Evolutionary conservation across 129 eudicot genomes (phyloP).

Genomic region (Arctium lappa): DNA sequence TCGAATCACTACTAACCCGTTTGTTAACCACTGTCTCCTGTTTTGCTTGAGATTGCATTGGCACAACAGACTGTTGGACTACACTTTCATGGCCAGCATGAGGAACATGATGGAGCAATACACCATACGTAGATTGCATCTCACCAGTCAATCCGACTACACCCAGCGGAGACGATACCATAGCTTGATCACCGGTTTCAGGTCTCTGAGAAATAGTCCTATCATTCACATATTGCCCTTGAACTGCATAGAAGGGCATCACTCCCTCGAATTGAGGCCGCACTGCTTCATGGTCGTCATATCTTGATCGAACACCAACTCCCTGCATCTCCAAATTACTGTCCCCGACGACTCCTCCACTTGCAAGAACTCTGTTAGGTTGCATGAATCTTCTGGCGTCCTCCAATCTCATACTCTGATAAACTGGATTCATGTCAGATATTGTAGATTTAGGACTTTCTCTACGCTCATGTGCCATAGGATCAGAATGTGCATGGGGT

Average conservation of each 20-base stretch:
- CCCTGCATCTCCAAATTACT: neutral
- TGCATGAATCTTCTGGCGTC: slow-evolving; percentile 45
- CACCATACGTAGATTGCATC: slow-evolving; percentile 31
- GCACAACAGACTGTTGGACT: slow-evolving; percentile 34
- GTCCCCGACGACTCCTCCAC: neutral
- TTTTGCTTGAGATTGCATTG: slow-evolving; percentile 40
- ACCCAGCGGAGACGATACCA: slow-evolving; percentile 33
- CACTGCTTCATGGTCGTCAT: too few species aligned
- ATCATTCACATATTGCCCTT: slow-evolving; percentile 32
- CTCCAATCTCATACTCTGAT: slow-evolving; percentile 59
- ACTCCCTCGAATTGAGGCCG: neutral
- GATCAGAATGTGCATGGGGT: slow-evolving; percentile 96
- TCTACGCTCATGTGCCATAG: slow-evolving; percentile 63
- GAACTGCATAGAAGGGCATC: slow-evolving; percentile 24
- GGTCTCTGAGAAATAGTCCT: slow-evolving; percentile 21
- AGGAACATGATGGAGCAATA: slow-evolving; percentile 33
- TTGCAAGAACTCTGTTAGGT: neutral
- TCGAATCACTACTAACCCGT: slow-evolving; percentile 32
- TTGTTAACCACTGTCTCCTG: slow-evolving; percentile 40
- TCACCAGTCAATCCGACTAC: neutral
- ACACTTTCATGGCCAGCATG: slow-evolving; percentile 37
- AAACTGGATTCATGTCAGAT: slow-evolving; percentile 40
- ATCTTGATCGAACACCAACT: too few species aligned
- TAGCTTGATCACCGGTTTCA: slow-evolving; percentile 31
- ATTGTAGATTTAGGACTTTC: slow-evolving; percentile 43